Conservation (phyloP, 495 filamentous ascomycete species). For the Lophiostoma macrostomum region DNA sequence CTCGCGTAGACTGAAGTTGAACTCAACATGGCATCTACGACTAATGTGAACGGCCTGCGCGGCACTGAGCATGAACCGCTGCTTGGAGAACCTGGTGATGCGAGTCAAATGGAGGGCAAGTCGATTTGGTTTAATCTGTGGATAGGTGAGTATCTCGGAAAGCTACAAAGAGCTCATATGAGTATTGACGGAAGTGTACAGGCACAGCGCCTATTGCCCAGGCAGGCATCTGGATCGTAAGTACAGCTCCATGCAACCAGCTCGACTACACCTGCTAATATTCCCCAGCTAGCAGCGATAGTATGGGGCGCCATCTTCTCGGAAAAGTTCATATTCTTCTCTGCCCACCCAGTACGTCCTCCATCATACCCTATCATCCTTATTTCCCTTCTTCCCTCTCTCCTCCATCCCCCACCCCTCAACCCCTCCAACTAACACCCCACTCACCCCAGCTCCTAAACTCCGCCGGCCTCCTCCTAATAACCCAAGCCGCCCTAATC, state of each 20-base stretch:
- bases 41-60: slow-evolving; percentile 25
- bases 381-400: background rate
- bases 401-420: background rate
- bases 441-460: background rate
- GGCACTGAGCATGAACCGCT: slow-evolving; percentile 69
- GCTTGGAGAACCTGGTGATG: slow-evolving; percentile 70
- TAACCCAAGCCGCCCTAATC: slow-evolving; percentile 76
- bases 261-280: too few relatives aligned
- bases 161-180: background rate
- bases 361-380: too few relatives aligned
- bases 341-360: slow-evolving; percentile 76
- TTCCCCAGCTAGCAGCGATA: slow-evolving; percentile 68
- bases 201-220: slow-evolving; percentile 70
- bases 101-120: slow-evolving; percentile 60
- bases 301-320: slow-evolving; percentile 74
- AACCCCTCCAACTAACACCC: background rate
- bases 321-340: slow-evolving; percentile 67
- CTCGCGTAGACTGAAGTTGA: too few relatives aligned
- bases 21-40: slow-evolving; percentile 59
- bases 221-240: slow-evolving; percentile 63
- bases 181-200: slow-evolving; percentile 32
- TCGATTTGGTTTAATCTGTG: slow-evolving; percentile 68
- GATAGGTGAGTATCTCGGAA: slow-evolving; percentile 58
- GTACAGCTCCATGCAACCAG: slow-evolving; percentile 30
- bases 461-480: slow-evolving; percentile 60